A percentile compares a stretch with the other conserved stretches of the same genome.
phyloP scores from a whole-genome alignment of 345 rosid species.

The Boechera divaricarpa region DNA sequence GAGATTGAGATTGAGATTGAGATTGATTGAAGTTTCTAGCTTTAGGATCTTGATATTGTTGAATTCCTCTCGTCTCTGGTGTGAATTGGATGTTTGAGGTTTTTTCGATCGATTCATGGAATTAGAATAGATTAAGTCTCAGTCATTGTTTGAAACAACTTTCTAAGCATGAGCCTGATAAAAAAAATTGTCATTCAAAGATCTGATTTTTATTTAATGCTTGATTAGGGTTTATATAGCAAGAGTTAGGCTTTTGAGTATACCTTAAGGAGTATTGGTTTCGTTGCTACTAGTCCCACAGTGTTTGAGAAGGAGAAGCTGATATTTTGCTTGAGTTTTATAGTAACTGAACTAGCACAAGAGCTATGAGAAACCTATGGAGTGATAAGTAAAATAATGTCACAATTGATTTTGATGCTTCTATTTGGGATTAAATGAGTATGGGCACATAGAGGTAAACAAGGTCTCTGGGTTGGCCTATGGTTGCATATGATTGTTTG shows the following conservation, averaged over 20 bases:
- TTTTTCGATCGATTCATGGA: background rate
- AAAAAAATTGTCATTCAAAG: background rate
- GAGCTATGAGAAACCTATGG: background rate
- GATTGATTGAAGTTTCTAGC: slow-evolving; percentile 14
- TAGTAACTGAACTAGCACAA: background rate
- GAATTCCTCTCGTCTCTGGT: background rate
- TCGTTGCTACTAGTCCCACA: background rate
- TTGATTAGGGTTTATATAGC: background rate
- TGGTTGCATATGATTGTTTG: slow-evolving; percentile 16
- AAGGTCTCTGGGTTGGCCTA: background rate
- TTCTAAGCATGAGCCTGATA: background rate
- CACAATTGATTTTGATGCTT: background rate
- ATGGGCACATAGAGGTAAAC: background rate
- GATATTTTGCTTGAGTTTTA: background rate
- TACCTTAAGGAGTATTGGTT: background rate
- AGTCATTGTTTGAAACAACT: background rate
- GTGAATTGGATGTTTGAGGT: background rate
- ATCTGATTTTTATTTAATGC: background rate
- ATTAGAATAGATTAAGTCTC: background rate
- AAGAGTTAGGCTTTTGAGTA: background rate
- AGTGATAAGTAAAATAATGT: background rate
- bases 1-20: slow-evolving; percentile 15
- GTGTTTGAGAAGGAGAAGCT: background rate
- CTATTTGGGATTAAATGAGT: background rate
- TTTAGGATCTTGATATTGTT: slow-evolving; percentile 7